Percentiles rank a stretch among this genome's conserved stretches.
Evolutionary conservation across 345 rosid species (phyloP).

Genomic region (Brassica carinata): DNA sequence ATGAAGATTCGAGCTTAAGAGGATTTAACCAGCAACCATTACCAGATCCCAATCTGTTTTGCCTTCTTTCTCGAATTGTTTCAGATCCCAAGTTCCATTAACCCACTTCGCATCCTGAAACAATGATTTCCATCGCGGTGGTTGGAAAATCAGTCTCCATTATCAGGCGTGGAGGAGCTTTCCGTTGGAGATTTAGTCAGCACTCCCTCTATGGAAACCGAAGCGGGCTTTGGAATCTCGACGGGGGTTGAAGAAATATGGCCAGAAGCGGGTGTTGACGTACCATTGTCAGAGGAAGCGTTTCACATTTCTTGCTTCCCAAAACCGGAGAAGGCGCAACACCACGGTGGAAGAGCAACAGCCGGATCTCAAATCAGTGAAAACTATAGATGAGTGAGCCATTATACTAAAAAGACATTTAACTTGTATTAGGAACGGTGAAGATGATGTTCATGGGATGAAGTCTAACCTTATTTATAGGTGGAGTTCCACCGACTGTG

Average conservation of each 20-base stretch:
- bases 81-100: constrained; percentile 90
- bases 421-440: too few relatives aligned
- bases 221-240: constrained; percentile 24
- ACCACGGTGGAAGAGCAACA: too few relatives aligned
- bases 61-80: constrained; percentile 67
- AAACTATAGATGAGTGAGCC: too few relatives aligned
- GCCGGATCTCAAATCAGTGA: too few relatives aligned
- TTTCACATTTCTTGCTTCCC: too few relatives aligned
- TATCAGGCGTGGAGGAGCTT: constrained; percentile 25
- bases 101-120: constrained; percentile 73
- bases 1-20: neutral
- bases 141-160: neutral
- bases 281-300: constrained; percentile 46
- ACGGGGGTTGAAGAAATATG: constrained; percentile 41
- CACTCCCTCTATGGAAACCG: neutral
- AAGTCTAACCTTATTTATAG: too few relatives aligned
- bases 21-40: constrained; percentile 80
- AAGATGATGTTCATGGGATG: too few relatives aligned
- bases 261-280: constrained; percentile 45
- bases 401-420: too few relatives aligned
- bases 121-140: constrained; percentile 32
- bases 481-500: too few relatives aligned
- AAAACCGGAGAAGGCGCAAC: constrained; percentile 34
- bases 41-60: constrained; percentile 88
- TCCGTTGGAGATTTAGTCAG: constrained; percentile 7